These are phyloP conservation scores for Citrus cavaleriei DNA, from an alignment of 345 rosid species.

Conservation along the genomic window DNA sequence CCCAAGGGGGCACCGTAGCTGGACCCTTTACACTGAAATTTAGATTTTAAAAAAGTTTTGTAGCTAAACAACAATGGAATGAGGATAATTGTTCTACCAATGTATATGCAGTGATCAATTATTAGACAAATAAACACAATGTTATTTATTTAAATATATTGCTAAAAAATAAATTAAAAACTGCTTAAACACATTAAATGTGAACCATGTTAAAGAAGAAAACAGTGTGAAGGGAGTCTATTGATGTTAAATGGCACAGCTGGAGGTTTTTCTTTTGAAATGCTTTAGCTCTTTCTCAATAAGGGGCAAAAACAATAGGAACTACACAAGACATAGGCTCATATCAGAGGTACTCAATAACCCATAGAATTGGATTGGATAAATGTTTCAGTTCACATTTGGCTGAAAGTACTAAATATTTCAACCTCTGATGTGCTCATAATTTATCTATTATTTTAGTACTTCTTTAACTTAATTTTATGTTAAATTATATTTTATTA, in stretches of 20 bases:
- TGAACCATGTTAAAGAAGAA: background rate
- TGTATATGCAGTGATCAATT: background rate
- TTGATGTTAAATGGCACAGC: background rate
- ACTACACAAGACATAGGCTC: background rate
- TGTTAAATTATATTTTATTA: too few relatives aligned
- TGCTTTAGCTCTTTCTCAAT: background rate
- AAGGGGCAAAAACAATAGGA: background rate
- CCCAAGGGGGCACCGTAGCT: too few relatives aligned
- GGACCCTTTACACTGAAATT: too few relatives aligned
- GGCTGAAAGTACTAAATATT: background rate
- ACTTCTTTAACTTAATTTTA: too few relatives aligned
- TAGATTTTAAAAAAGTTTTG: too few relatives aligned
- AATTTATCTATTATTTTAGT: too few relatives aligned
- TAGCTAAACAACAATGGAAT: background rate
- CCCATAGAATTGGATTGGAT: background rate
- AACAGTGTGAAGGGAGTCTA: background rate
- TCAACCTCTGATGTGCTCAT: fast-evolving
- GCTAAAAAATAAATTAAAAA: background rate
- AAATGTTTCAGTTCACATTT: background rate
- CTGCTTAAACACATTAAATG: background rate
- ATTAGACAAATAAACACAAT: background rate
- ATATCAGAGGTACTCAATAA: background rate
- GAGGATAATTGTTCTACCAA: background rate
- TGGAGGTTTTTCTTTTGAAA: background rate
- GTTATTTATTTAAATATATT: background rate